Conservation (phyloP, 139 green algal genomes). For the Asterochloris sp. region DNA sequence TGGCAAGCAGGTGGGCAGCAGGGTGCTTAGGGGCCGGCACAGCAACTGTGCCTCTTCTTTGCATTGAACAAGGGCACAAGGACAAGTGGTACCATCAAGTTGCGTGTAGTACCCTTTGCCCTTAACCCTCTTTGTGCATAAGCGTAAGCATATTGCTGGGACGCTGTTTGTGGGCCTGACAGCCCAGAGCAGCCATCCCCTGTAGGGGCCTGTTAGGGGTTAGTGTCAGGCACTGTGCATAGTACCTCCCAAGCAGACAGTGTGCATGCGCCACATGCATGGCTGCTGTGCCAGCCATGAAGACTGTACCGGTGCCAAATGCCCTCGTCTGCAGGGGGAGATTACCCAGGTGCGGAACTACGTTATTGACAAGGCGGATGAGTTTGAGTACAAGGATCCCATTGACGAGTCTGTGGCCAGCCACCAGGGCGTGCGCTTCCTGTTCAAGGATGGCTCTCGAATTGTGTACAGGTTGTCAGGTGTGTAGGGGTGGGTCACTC, state of each 20-base stretch:
- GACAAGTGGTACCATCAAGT: no score
- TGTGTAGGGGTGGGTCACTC: neutral
- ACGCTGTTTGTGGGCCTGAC: no score
- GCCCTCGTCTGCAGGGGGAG: constrained; percentile 11
- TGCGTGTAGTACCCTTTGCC: no score
- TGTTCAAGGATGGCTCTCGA: constrained; percentile 61
- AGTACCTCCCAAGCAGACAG: neutral
- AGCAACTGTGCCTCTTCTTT: no score
- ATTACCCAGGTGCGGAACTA: constrained; percentile 56
- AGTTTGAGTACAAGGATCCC: constrained; percentile 93
- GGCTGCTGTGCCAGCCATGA: no score
- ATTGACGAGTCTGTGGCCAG: constrained; percentile 75
- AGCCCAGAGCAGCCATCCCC: no score
- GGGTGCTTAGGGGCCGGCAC: neutral
- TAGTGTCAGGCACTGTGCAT: neutral
- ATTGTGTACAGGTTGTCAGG: constrained; percentile 31
- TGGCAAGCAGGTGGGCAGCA: constrained; percentile 34
- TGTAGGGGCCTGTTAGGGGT: no score
- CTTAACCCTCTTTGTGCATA: no score
- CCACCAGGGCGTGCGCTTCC: constrained; percentile 88
- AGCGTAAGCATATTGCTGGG: no score
- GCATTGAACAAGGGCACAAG: no score
- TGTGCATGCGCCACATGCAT: no score
- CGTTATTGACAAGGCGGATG: constrained; percentile 73
- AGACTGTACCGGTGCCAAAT: no score